Evolutionary conservation across 2,329 filamentous ascomycete genomes (phyloP), one percentile per base, ranked within the genome.

Genomic region (Dactylellina drechsleri): DNA sequence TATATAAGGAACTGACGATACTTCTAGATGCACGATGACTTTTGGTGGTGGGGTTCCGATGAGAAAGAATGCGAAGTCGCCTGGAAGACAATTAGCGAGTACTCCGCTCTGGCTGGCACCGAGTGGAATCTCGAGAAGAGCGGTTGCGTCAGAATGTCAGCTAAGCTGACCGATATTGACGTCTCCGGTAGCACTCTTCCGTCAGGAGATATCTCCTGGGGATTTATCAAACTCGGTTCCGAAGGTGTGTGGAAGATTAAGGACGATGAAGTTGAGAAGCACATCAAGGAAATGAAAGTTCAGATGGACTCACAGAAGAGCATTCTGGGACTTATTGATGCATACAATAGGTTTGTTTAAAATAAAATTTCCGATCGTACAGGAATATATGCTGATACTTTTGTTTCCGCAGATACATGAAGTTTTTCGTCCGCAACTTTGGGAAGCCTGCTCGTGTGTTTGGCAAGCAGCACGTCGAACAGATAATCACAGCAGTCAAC

Each of bases 41-140:
- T 90, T 60, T 91, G 88, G 88, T 88, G 90, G 79, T 90, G 88
- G 88, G 85, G 85, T 7, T 58, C 57, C 4, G 83, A 87, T 4
- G 85, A 88, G 56, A 76, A 82, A 2, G 83, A 82, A 1, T 86
- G 85, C n/a, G 72, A 71, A 53, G 83, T 84, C 50, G 88, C 87
- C 0, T 92, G 89, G 89, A 79, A 84, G 16, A 83, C 86, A 0
- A 84, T 91, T 76, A 82, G 83, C 0, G 81, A 83, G 1, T 91
- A 90, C 76, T 82, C 84, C 1, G 78, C 81, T 0, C 81, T 86
- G 0, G 87, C 88, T 79, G 87, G 88, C 0, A 83, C 89, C 0
- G 80, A 84, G 4, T 84, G 90, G 73, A 89, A 90, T 77, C 78
- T 83, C 47, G 84, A 86, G n/a, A 89, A 89, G 80, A 88, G 86